Conservation (phyloP, 2,329 filamentous ascomycete genomes). For the Neophaeococcomyces aloes region DNA sequence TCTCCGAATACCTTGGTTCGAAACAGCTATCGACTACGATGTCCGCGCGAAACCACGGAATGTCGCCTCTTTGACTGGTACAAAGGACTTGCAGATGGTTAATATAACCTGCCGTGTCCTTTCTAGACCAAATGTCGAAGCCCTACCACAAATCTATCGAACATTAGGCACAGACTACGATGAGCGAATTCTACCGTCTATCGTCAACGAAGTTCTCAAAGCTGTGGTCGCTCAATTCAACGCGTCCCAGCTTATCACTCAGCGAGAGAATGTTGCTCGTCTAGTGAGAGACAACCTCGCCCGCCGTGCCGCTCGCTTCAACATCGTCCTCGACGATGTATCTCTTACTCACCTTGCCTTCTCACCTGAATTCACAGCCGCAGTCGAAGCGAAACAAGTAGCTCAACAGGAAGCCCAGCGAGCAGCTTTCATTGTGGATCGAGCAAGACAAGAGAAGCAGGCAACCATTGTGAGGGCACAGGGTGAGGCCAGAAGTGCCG, state of each 20-base stretch:
- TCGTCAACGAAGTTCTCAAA: slow-evolving; percentile 98
- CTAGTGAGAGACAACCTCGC: slow-evolving; percentile 90
- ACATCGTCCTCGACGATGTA: slow-evolving; percentile 94
- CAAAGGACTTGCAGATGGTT: slow-evolving; percentile 97
- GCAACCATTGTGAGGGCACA: slow-evolving; percentile 96
- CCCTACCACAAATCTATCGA: slow-evolving; percentile 92
- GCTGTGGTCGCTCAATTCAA: slow-evolving; percentile 99
- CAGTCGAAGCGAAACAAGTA: slow-evolving; percentile 60
- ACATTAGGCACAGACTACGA: slow-evolving; percentile 94
- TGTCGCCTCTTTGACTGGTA: slow-evolving; percentile 91
- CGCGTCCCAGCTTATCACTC: slow-evolving; percentile 93
- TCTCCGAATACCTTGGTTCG: slow-evolving; percentile 89
- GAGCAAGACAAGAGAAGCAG: slow-evolving; percentile 98
- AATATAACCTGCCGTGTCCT: slow-evolving; percentile 99
- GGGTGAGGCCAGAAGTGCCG: slow-evolving; percentile 95
- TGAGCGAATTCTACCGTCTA: slow-evolving; percentile 89
- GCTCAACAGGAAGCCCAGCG: slow-evolving; percentile 88
- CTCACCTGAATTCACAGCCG: slow-evolving; percentile 59
- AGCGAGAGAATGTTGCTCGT: slow-evolving; percentile 90
- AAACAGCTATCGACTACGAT: slow-evolving; percentile 93
- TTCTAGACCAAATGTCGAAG: slow-evolving; percentile 74
- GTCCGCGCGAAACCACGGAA: slow-evolving; percentile 96
- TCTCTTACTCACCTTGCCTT: slow-evolving; percentile 72
- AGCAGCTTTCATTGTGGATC: slow-evolving; percentile 95
- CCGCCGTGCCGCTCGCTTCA: slow-evolving; percentile 84